Conservation (phyloP, 208 protist species). For the Leishmania aethiopica region DNA sequence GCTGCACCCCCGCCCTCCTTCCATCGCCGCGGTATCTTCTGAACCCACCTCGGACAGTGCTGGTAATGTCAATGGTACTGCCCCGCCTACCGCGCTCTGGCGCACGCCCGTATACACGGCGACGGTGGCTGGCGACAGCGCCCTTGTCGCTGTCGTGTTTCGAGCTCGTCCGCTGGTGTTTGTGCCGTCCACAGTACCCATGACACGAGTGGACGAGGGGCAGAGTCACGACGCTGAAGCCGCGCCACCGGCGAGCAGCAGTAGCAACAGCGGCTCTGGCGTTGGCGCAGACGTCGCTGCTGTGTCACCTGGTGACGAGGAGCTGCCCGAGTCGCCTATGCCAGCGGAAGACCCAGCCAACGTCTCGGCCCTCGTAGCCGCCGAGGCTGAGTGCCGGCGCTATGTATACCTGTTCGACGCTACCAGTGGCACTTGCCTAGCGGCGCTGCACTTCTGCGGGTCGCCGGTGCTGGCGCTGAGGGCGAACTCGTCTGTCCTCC, state of each 20-base stretch:
- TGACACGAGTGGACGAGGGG: slow-evolving; percentile 1
- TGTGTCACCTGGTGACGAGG: background rate
- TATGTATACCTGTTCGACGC: slow-evolving; percentile 63
- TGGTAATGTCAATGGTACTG: background rate
- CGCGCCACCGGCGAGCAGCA: background rate
- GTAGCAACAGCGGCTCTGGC: background rate
- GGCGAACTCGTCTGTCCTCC: slow-evolving; percentile 49
- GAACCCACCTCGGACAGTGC: background rate
- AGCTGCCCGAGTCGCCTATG: background rate
- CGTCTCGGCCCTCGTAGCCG: slow-evolving; percentile 9
- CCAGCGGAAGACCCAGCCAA: background rate
- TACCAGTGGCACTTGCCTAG: slow-evolving; percentile 31
- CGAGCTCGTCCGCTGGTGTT: slow-evolving; percentile 25
- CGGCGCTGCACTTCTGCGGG: slow-evolving; percentile 67
- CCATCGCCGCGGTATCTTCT: background rate
- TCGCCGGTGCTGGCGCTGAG: slow-evolving; percentile 40
- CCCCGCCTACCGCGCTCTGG: slow-evolving; percentile 25
- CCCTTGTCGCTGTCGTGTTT: slow-evolving; percentile 64
- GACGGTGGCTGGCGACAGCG: slow-evolving; percentile 52
- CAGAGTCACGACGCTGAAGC: background rate
- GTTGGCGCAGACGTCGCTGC: background rate
- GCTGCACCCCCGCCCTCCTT: background rate
- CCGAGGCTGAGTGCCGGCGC: slow-evolving; percentile 27
- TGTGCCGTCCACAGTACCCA: slow-evolving; percentile 1
- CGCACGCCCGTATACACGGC: slow-evolving; percentile 41